Conservation (phyloP, 2,329 filamentous ascomycete genomes). For the Penicillium sp. region DNA sequence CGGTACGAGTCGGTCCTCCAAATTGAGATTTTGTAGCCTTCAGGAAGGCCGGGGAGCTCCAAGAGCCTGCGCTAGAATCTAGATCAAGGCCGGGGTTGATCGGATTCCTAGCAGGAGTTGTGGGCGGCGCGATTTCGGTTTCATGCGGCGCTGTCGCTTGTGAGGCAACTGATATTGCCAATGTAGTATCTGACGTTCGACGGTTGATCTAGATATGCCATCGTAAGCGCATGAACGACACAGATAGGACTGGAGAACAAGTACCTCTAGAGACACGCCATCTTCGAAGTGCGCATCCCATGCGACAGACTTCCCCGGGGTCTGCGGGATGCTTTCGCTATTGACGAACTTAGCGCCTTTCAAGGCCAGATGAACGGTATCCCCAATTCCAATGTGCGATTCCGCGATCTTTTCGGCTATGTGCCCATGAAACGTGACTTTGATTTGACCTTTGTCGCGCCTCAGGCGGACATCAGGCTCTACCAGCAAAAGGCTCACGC, state of each 20-base stretch:
- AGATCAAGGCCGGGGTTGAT: conserved; percentile 5
- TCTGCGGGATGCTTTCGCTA: conserved; percentile 50
- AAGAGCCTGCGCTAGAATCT: conserved; percentile 51
- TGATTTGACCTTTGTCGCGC: conserved; percentile 71
- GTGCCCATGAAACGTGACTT: conserved; percentile 67
- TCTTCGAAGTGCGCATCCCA: conserved; percentile 54
- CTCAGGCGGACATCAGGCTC: conserved; percentile 81
- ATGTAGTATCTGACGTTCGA: conserved; percentile 23
- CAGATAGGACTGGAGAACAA: background rate
- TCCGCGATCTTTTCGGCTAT: conserved; percentile 67
- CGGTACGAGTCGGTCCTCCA: conserved; percentile 61
- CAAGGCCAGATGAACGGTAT: conserved; percentile 67
- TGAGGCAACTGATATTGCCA: conserved; percentile 52
- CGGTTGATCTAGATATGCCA: conserved; percentile 23
- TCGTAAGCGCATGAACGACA: conserved; percentile 1
- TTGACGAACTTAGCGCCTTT: conserved; percentile 63
- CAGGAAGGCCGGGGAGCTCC: conserved; percentile 74
- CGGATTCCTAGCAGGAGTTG: conserved; percentile 26
- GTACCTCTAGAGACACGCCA: conserved; percentile 39
- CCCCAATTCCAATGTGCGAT: conserved; percentile 70
- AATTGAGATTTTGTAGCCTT: conserved; percentile 68
- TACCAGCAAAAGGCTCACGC: conserved; percentile 73
- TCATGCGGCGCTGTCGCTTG: conserved; percentile 29
- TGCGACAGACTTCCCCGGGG: conserved; percentile 55
- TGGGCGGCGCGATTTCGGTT: conserved; percentile 20